Conservation (phyloP, 352 stramenopile species). For the Pythium rishiriense region DNA sequence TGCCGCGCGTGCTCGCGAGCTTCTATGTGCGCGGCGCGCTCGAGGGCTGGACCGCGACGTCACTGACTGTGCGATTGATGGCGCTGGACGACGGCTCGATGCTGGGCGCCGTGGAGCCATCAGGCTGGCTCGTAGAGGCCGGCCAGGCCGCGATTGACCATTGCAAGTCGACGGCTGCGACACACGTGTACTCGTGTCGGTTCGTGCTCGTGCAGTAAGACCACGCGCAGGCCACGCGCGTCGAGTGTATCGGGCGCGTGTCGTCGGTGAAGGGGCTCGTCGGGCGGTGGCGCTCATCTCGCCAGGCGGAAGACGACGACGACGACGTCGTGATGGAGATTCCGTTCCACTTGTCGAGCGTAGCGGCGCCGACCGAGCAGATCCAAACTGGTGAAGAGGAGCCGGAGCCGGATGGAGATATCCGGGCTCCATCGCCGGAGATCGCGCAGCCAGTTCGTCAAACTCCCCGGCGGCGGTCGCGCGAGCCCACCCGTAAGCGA, state of each 20-base stretch:
- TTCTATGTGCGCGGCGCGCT: neutral
- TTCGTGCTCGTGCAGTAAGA: conserved; percentile 9
- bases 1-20: conserved; percentile 3
- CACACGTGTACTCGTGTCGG: conserved; percentile 13
- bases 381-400: neutral
- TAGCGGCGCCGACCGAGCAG: too few species aligned
- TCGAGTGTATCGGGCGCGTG: conserved; percentile 1
- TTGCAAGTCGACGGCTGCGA: conserved; percentile 15
- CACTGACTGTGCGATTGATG: neutral
- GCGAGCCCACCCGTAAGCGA: neutral
- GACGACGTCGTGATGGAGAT: conserved; percentile 15
- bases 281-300: conserved; percentile 1
- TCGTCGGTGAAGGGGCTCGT: neutral
- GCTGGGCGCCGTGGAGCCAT: neutral
- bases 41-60: neutral
- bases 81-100: conserved; percentile 14
- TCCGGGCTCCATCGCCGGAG: too few species aligned
- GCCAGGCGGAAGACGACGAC: neutral
- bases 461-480: too few species aligned
- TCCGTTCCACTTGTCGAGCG: conserved; percentile 2
- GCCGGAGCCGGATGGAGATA: neutral
- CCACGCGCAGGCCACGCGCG: neutral
- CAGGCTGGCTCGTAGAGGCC: conserved; percentile 13
- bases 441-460: too few species aligned
- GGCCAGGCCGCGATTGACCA: conserved; percentile 15